Evolutionary conservation across 345 rosid genomes (phyloP).

Genomic region (Pelargonium nanum): DNA sequence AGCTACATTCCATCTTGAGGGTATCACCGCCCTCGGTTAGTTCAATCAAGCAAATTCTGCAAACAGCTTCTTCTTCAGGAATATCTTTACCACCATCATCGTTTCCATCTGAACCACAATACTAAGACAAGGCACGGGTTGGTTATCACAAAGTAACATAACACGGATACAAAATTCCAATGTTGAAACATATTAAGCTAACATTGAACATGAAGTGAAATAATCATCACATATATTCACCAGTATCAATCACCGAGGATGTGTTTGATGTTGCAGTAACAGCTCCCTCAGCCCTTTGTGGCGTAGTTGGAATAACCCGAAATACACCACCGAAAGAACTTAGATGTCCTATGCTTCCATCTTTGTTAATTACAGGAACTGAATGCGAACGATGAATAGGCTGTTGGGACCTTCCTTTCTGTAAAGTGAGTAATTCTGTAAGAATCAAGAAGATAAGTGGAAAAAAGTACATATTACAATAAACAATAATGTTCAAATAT

Average conservation of each 20-base stretch:
- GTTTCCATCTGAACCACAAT: slow-evolving; percentile 57
- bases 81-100: slow-evolving; percentile 64
- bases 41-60: slow-evolving; percentile 81
- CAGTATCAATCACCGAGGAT: slow-evolving; percentile 22
- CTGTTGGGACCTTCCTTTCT: slow-evolving; percentile 45
- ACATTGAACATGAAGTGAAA: no score
- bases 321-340: slow-evolving; percentile 38
- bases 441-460: slow-evolving; percentile 8
- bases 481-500: neutral
- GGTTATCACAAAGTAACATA: slow-evolving; percentile 29
- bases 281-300: slow-evolving; percentile 21
- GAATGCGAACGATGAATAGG: slow-evolving; percentile 81
- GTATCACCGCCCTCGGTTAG: slow-evolving; percentile 79
- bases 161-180: slow-evolving; percentile 2
- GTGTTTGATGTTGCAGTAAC: slow-evolving; percentile 18
- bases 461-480: neutral
- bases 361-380: slow-evolving; percentile 61
- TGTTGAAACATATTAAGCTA: no score
- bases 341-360: slow-evolving; percentile 33
- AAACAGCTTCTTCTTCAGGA: slow-evolving; percentile 84
- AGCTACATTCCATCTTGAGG: slow-evolving; percentile 94
- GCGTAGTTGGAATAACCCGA: slow-evolving; percentile 66
- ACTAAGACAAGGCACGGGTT: slow-evolving; percentile 57
- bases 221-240: slow-evolving; percentile 26
- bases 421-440: slow-evolving; percentile 22